Base-by-base conservation (phyloP, 1,284 basidiomycete species). In the Peniophora sp. region DNA sequence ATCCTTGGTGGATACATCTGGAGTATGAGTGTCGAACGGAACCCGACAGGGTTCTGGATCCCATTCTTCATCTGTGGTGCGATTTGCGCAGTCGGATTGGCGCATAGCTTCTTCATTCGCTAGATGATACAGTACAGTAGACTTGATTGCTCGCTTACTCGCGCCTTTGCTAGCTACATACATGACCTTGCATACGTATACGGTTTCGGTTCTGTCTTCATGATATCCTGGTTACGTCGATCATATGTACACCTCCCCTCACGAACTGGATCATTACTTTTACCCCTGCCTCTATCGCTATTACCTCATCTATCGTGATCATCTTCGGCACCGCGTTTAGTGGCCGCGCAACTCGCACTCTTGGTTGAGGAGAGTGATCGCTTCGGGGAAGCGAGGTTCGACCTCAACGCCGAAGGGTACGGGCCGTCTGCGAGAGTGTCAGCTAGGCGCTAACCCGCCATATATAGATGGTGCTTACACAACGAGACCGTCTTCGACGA, bases 1-100 rank as follows among this genome's bases (percentile, higher is more conserved):
- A 77, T 89, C 37, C 70, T 89, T n/a, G 86, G 86, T 46, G 86
- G 87, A 43, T 83, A 79, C 60, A 68, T 90, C n/a, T 91, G 88
- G 88, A 79, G 87, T 0, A 67, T 72, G 43, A 85, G 86, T 56
- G 81, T 86, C 15, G 75, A 80, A 59, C 75, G 82, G 52, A 69
- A 79, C 55, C 84, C 88, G 0, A 72, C 72, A 2, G 85, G 85
- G 2, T 91, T 85, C 64, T 77, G 83, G 10, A 63, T 88, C 34
- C 88, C 88, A 18, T 91, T 91, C 62, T 58, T 88, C 42, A 73
- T 74, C 1, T 88, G 83, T 58, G 72, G 81, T 8, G 74, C 53
- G 11, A 78, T 78, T 17, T 86, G 83, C 58, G 75, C 68, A 9
- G 52, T 85, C 10, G 78, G 83, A 2, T 71, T 88, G n/a, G 60